Conservation (phyloP, 495 filamentous ascomycete genomes). For the Trichocladium antarcticum region DNA sequence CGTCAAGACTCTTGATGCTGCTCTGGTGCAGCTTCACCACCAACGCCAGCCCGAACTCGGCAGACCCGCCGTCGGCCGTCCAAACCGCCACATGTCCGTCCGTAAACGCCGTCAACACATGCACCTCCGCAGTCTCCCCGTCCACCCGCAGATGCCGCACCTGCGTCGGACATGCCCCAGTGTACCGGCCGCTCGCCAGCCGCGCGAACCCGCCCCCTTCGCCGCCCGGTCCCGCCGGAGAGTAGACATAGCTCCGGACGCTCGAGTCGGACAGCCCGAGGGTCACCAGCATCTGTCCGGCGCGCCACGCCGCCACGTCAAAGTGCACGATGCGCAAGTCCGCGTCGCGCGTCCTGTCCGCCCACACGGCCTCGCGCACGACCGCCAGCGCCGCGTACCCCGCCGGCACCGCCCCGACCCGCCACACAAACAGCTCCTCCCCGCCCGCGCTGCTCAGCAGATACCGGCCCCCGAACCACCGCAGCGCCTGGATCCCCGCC, state of each 20-base stretch:
- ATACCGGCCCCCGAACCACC: conserved; percentile 57
- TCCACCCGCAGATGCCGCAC: conserved; percentile 38
- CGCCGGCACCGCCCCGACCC: conserved; percentile 26
- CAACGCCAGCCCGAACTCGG: conserved; percentile 7
- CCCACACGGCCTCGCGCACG: conserved; percentile 51
- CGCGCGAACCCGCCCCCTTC: conserved; percentile 39
- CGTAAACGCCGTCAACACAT: conserved; percentile 43
- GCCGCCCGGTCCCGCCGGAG: conserved; percentile 6
- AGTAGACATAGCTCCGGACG: conserved; percentile 55
- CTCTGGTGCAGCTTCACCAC: conserved; percentile 56
- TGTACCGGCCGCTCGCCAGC: conserved; percentile 51
- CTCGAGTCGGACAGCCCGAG: conserved; percentile 73
- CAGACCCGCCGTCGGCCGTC: background rate
- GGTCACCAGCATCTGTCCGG: conserved; percentile 42
- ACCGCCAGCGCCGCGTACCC: conserved; percentile 41
- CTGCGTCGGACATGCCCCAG: conserved; percentile 70
- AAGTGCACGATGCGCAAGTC: conserved; percentile 77
- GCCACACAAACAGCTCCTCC: conserved; percentile 86
- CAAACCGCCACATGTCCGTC: conserved; percentile 38
- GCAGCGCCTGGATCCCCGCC: conserved; percentile 71
- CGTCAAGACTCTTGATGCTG: conserved; percentile 52
- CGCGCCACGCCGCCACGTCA: conserved; percentile 27
- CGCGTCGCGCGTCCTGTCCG: conserved; percentile 45
- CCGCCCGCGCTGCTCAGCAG: conserved; percentile 76
- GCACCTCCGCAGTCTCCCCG: conserved; percentile 22